A percentile compares a stretch with the other conserved stretches of the same genome.
Evolutionary conservation across 1,284 basidiomycete genomes (phyloP).

Genomic region (Apiotrichum laibachii): DNA sequence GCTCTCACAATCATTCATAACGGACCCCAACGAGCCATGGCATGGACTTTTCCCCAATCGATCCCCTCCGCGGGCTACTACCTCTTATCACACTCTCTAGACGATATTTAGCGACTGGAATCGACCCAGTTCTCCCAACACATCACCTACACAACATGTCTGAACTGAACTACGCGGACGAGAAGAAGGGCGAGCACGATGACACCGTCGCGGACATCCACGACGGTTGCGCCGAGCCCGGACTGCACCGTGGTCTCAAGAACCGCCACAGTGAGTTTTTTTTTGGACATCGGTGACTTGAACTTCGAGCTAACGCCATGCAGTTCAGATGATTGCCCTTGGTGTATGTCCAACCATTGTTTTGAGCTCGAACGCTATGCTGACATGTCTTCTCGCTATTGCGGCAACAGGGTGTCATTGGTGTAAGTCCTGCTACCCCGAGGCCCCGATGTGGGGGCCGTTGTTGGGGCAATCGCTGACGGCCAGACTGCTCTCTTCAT

Average conservation of each 20-base stretch:
- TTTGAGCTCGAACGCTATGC: not conserved
- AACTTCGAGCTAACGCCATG: not conserved
- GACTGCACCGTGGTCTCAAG: conserved; percentile 22
- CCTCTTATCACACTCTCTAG: too few species aligned
- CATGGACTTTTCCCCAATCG: not conserved
- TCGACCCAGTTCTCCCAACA: too few species aligned
- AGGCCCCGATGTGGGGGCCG: too few species aligned
- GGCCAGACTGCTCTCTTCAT: conserved; percentile 19
- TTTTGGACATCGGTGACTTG: not conserved
- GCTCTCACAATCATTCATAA: not conserved
- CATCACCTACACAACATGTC: too few species aligned
- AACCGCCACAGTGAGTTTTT: conserved; percentile 22
- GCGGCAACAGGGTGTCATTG: conserved; percentile 14
- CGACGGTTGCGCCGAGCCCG: conserved; percentile 1
- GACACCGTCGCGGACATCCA: conserved; percentile 1
- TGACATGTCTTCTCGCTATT: conserved; percentile 2
- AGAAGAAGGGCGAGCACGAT: conserved; percentile 1
- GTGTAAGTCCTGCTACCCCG: conserved; percentile 6
- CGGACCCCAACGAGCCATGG: not conserved
- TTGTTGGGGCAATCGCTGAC: not conserved
- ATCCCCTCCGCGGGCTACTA: too few species aligned
- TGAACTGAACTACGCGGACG: not conserved
- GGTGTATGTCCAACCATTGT: conserved; percentile 7
- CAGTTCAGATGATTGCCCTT: conserved; percentile 25
- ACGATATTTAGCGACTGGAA: not conserved